phyloP scores from a whole-genome alignment of 352 stramenopile genomes.

The Pythium guiyangense region DNA sequence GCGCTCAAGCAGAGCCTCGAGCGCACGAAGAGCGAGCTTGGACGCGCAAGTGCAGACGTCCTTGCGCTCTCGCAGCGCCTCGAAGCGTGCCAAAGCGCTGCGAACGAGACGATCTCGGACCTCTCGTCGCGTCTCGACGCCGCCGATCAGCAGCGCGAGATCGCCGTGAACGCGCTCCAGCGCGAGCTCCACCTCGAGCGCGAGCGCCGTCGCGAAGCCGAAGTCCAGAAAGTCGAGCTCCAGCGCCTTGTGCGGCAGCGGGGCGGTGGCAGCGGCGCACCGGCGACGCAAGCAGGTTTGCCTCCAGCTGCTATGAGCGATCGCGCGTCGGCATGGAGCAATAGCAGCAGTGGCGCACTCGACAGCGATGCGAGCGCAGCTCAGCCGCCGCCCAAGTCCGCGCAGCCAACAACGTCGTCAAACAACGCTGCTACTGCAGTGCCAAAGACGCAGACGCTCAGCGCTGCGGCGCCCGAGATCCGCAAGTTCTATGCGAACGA shows the following conservation, averaged over 20 bases:
- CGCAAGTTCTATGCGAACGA: constrained; percentile 73
- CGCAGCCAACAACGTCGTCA: not conserved
- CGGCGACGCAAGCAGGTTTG: not conserved
- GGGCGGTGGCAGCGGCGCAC: not conserved
- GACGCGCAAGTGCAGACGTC: constrained; percentile 35
- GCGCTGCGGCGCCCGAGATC: constrained; percentile 14
- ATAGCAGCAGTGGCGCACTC: not conserved
- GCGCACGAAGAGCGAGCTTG: constrained; percentile 48
- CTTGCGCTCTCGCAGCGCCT: constrained; percentile 42
- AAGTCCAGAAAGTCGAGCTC: constrained; percentile 59
- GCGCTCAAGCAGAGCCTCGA: constrained; percentile 47
- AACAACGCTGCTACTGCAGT: constrained; percentile 6
- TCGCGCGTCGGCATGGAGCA: constrained; percentile 2
- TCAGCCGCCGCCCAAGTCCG: not conserved
- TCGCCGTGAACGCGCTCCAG: constrained; percentile 27
- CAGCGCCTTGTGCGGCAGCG: constrained; percentile 40
- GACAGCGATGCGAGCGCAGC: not conserved
- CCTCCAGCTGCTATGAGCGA: constrained; percentile 1
- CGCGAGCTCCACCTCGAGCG: constrained; percentile 56
- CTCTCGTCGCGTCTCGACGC: constrained; percentile 38
- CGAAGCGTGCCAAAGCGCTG: constrained; percentile 43
- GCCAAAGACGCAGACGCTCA: constrained; percentile 8
- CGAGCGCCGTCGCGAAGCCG: constrained; percentile 46
- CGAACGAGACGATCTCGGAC: constrained; percentile 63
- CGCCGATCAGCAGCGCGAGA: constrained; percentile 53